A percentile compares a stretch with the other conserved stretches of the same genome.
Evolutionary conservation across 179 eudicot species (phyloP).

Genomic region (Spinacia oleracea): DNA sequence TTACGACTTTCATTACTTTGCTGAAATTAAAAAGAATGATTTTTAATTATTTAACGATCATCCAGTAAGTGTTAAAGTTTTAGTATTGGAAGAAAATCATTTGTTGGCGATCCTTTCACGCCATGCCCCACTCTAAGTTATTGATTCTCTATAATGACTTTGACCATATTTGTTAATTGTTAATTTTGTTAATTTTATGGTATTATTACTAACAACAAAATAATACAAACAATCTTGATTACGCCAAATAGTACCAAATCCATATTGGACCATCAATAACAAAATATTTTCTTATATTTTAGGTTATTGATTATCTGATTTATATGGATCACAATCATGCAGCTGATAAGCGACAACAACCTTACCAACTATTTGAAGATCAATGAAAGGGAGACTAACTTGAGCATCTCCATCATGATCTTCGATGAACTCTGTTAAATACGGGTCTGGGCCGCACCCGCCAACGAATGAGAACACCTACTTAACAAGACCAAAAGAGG

Average conservation of each 20-base stretch:
- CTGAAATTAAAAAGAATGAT: too few species aligned
- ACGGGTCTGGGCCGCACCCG: too few species aligned
- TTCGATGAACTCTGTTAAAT: too few species aligned
- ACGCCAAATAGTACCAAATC: background rate
- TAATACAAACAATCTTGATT: background rate
- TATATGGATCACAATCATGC: background rate
- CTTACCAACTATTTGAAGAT: background rate
- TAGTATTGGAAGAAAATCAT: too few species aligned
- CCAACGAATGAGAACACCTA: too few species aligned
- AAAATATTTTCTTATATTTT: background rate
- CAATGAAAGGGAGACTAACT: background rate
- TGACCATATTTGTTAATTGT: background rate
- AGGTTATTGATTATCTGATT: background rate
- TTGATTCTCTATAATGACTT: background rate
- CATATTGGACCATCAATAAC: background rate
- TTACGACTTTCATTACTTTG: too few species aligned
- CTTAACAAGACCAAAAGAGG: too few species aligned
- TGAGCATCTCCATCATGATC: too few species aligned
- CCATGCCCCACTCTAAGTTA: background rate
- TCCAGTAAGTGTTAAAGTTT: too few species aligned
- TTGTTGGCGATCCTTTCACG: background rate
- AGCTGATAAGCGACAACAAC: background rate
- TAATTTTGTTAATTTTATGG: background rate
- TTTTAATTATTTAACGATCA: too few species aligned
- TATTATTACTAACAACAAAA: background rate